phyloP scores from a whole-genome alignment of 2,329 filamentous ascomycete species.

The Thermomyces lanuginosus region DNA sequence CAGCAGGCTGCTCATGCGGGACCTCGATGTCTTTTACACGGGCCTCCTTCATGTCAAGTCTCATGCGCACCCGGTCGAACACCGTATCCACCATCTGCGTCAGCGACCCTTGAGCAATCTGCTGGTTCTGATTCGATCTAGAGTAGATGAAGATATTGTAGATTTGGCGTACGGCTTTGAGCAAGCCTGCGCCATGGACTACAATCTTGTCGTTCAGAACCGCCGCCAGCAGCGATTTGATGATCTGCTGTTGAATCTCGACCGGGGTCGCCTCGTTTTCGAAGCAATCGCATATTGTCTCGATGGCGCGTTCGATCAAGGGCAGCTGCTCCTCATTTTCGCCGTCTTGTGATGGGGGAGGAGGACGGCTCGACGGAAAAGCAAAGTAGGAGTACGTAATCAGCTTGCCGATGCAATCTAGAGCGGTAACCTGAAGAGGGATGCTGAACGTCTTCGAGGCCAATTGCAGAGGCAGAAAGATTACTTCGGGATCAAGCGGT shows the following conservation, averaged over 20 bases:
- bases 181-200: slow-evolving; percentile 83
- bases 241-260: slow-evolving; percentile 92
- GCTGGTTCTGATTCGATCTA: slow-evolving; percentile 84
- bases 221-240: slow-evolving; percentile 88
- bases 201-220: slow-evolving; percentile 98
- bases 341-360: slow-evolving; percentile 9
- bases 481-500: slow-evolving; percentile 73
- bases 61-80: slow-evolving; percentile 80
- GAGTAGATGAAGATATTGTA: slow-evolving; percentile 98
- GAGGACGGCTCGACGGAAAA: slow-evolving; percentile 38
- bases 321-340: slow-evolving; percentile 41
- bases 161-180: slow-evolving; percentile 93
- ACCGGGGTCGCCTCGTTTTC: slow-evolving; percentile 85
- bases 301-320: slow-evolving; percentile 91
- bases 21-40: slow-evolving; percentile 35
- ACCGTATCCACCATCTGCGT: slow-evolving; percentile 98
- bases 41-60: slow-evolving; percentile 74
- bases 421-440: slow-evolving; percentile 69
- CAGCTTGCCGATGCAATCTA: slow-evolving; percentile 97
- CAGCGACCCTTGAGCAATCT: slow-evolving; percentile 88
- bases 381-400: slow-evolving; percentile 99
- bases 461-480: slow-evolving; percentile 80
- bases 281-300: slow-evolving; percentile 98
- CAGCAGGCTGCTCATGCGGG: slow-evolving; percentile 17
- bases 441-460: slow-evolving; percentile 77